Percentiles rank a stretch among this genome's conserved stretches.
Evolutionary conservation across 352 stramenopile genomes (phyloP).

Genomic region (Albugo laibachii): DNA sequence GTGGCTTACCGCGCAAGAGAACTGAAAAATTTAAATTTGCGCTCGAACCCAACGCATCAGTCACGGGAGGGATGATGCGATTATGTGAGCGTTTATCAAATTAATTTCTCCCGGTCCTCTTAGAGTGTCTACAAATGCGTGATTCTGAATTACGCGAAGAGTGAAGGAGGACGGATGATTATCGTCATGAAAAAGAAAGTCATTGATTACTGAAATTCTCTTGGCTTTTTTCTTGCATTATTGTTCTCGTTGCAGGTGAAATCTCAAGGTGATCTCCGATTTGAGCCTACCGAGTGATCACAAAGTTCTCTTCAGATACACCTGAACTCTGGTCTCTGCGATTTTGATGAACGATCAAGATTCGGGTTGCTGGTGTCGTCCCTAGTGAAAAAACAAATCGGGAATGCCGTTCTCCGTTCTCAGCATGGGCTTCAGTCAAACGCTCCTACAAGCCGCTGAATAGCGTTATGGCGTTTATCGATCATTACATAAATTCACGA

Average conservation of each 20-base stretch:
- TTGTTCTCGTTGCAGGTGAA: slow-evolving; percentile 81
- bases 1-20: slow-evolving; percentile 51
- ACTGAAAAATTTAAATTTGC: slow-evolving; percentile 30
- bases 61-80: background rate
- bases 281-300: slow-evolving; percentile 31
- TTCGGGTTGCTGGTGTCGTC: slow-evolving; percentile 77
- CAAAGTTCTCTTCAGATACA: slow-evolving; percentile 17
- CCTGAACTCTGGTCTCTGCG: slow-evolving; percentile 3
- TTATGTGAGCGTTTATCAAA: slow-evolving; percentile 12
- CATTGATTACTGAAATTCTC: slow-evolving; percentile 18
- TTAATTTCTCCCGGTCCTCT: slow-evolving; percentile 85
- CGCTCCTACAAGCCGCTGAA: slow-evolving; percentile 84
- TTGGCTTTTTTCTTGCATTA: slow-evolving; percentile 85
- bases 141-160: slow-evolving; percentile 85
- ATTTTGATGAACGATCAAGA: slow-evolving; percentile 6
- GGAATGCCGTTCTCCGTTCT: slow-evolving; percentile 72
- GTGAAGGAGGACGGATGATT: slow-evolving; percentile 78
- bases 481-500: background rate
- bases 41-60: slow-evolving; percentile 22
- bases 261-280: slow-evolving; percentile 87
- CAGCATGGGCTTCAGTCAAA: slow-evolving; percentile 74
- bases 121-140: slow-evolving; percentile 87
- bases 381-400: slow-evolving; percentile 86
- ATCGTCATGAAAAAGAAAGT: slow-evolving; percentile 83
- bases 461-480: background rate